Conservation (phyloP, 1,284 basidiomycete genomes). For the Trichosporon ovoides region DNA sequence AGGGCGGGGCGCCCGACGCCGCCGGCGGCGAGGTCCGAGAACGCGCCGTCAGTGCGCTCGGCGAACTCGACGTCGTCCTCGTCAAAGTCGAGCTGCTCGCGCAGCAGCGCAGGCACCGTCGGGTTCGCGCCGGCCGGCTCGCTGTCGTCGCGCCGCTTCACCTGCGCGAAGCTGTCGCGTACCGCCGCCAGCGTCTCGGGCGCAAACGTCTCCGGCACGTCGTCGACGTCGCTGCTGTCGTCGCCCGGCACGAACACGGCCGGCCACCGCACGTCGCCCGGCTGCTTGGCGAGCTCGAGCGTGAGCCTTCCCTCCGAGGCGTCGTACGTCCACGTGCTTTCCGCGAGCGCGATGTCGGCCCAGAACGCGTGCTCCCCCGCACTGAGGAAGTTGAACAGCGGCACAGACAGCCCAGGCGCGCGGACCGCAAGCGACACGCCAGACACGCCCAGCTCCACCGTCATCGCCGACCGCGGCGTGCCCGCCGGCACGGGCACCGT, state of each 20-base stretch:
- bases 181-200: conserved; percentile 73
- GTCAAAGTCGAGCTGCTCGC: conserved; percentile 50
- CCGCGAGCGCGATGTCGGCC: conserved; percentile 64
- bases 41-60: conserved; percentile 52
- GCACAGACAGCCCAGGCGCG: conserved; percentile 43
- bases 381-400: conserved; percentile 56
- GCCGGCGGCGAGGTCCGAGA: conserved; percentile 33
- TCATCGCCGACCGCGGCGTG: conserved; percentile 61
- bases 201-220: conserved; percentile 83
- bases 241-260: conserved; percentile 60
- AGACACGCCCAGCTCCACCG: conserved; percentile 60
- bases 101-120: conserved; percentile 40
- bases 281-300: conserved; percentile 79
- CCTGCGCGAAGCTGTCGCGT: conserved; percentile 54
- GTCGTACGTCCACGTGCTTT: conserved; percentile 85
- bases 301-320: conserved; percentile 64
- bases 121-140: conserved; percentile 33
- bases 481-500: conserved; percentile 71
- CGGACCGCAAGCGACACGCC: conserved; percentile 54
- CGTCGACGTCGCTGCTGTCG: conserved; percentile 46
- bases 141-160: conserved; percentile 24
- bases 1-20: conserved; percentile 37
- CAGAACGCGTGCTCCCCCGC: conserved; percentile 61
- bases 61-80: conserved; percentile 51
- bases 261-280: conserved; percentile 68